Conservation (phyloP, 768 basidiomycete species). For the Galerina sulciceps region DNA sequence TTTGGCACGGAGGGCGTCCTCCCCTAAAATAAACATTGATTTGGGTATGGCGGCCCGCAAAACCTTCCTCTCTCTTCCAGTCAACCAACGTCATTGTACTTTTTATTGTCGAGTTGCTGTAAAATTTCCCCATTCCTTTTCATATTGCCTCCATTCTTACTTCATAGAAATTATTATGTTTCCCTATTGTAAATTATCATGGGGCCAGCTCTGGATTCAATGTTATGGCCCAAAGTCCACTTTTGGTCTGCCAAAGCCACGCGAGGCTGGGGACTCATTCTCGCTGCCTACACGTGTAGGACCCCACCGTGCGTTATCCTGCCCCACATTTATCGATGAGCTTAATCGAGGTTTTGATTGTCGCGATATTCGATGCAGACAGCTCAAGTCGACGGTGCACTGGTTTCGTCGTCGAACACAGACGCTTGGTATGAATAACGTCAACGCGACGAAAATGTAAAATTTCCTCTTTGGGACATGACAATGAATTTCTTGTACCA, state of each 20-base stretch:
- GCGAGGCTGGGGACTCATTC: background rate
- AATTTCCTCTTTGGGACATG: constrained; percentile 11
- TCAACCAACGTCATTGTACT: background rate
- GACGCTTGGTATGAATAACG: background rate
- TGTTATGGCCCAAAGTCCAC: background rate
- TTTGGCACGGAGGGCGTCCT: background rate
- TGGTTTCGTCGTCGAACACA: no score
- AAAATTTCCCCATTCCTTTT: background rate
- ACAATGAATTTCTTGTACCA: constrained; percentile 9
- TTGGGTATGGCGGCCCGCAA: background rate
- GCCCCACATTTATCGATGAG: background rate
- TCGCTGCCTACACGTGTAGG: constrained; percentile 6
- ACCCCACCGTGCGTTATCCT: background rate
- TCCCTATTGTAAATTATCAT: background rate
- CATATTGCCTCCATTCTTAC: background rate
- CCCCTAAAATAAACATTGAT: background rate
- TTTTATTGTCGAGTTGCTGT: background rate
- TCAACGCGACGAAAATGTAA: background rate
- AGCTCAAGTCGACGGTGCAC: background rate
- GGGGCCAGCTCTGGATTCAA: background rate
- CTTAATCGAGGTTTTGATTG: background rate
- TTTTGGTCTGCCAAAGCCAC: no score
- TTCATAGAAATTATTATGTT: background rate
- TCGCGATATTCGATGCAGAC: background rate
- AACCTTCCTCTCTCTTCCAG: background rate